These are phyloP conservation scores for Colletotrichum karsti DNA, from an alignment of 2,329 filamentous ascomycete genomes.

Conservation along the genomic window DNA sequence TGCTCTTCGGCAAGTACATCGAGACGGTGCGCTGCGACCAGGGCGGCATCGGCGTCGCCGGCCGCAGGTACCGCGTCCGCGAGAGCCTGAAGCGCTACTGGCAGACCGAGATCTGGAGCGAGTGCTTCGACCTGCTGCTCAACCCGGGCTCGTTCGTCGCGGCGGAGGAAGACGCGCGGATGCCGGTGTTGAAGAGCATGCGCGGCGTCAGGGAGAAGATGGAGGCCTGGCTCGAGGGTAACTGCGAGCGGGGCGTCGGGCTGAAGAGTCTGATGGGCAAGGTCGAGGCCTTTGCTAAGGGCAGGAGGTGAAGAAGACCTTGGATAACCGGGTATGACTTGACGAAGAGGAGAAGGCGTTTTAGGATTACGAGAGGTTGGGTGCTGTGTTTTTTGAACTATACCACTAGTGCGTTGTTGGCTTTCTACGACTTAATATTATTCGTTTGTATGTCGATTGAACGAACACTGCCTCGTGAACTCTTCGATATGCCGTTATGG, in stretches of 20 bases:
- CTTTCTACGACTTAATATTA: neutral
- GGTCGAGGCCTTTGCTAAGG: conserved; percentile 60
- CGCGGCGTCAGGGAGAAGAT: conserved; percentile 75
- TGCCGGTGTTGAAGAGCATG: conserved; percentile 81
- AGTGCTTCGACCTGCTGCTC: conserved; percentile 84
- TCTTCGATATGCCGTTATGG: too few species aligned
- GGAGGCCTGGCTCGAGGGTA: conserved; percentile 83
- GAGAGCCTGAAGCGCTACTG: conserved; percentile 94
- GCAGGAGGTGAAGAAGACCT: conserved; percentile 36
- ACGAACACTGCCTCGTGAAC: too few species aligned
- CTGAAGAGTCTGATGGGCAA: conserved; percentile 76
- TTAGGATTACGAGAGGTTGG: neutral
- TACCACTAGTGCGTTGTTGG: conserved; percentile 22
- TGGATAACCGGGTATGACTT: neutral
- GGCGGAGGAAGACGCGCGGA: conserved; percentile 68
- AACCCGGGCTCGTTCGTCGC: conserved; percentile 79
- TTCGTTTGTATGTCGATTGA: neutral
- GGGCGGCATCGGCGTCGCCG: conserved; percentile 64
- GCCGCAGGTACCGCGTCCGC: conserved; percentile 79
- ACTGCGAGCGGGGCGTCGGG: conserved; percentile 82
- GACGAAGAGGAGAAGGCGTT: conserved; percentile 19
- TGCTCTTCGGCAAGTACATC: conserved; percentile 96
- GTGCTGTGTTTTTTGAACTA: neutral
- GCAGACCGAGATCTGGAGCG: conserved; percentile 90
- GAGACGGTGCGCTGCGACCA: conserved; percentile 72